A percentile compares a stretch with the other conserved stretches of the same genome.
Evolutionary conservation across 2,329 filamentous ascomycete species (phyloP).

Genomic region (Exophiala sp.): DNA sequence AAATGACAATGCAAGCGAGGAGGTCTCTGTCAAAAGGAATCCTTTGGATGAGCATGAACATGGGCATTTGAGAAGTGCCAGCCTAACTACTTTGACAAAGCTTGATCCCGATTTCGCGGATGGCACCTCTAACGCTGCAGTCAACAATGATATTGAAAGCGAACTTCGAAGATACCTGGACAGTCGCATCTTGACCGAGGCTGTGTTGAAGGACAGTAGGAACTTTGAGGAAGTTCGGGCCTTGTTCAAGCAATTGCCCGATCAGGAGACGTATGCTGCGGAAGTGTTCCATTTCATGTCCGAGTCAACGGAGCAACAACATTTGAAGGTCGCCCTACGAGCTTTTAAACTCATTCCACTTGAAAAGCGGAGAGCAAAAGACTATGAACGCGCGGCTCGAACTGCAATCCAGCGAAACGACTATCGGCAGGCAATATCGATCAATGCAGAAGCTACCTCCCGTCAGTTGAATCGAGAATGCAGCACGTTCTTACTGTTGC

Average conservation of each 20-base stretch:
- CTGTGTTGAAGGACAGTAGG: background rate
- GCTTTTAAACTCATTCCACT: constrained; percentile 43
- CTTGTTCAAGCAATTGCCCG: constrained; percentile 10
- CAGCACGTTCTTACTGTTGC: constrained; percentile 33
- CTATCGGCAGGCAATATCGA: constrained; percentile 31
- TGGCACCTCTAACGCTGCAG: no score
- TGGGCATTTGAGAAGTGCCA: background rate
- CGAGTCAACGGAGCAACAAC: background rate
- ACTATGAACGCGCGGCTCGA: constrained; percentile 40
- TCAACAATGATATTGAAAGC: constrained; percentile 1
- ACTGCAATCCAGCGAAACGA: constrained; percentile 15
- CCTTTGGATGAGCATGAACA: background rate
- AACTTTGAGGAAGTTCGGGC: constrained; percentile 9
- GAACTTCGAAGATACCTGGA: constrained; percentile 5
- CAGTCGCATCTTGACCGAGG: background rate
- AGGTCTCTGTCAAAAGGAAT: background rate
- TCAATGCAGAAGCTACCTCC: constrained; percentile 40
- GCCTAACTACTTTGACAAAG: background rate
- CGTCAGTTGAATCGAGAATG: constrained; percentile 29
- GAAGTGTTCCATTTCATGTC: constrained; percentile 14
- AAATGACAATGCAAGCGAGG: background rate
- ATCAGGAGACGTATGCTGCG: constrained; percentile 12
- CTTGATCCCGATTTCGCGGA: background rate
- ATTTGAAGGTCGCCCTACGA: constrained; percentile 14
- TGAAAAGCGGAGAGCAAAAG: constrained; percentile 35